Evolutionary conservation across 208 protist species (phyloP).

Genomic region (Acanthamoeba lenticulata): DNA sequence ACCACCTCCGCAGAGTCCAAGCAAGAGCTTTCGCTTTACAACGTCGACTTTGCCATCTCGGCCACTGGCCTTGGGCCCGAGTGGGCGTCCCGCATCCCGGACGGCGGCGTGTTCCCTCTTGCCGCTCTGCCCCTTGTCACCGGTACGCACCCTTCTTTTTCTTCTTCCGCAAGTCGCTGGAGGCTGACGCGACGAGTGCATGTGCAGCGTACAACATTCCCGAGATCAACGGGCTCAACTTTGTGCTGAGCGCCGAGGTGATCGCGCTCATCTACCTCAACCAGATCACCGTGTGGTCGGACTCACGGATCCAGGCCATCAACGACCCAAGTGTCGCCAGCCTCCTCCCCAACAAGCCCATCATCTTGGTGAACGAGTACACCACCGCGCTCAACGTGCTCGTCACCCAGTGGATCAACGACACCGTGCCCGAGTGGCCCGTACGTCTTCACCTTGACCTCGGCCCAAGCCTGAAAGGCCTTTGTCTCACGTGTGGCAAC

Average conservation of each 20-base stretch:
- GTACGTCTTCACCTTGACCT: neutral
- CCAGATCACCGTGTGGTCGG: constrained; percentile 31
- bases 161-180: neutral
- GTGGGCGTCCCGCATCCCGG: neutral
- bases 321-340: neutral
- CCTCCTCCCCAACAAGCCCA: neutral
- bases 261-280: neutral
- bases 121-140: neutral
- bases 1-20: neutral
- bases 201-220: neutral
- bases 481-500: neutral
- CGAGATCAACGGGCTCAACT: neutral
- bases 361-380: neutral
- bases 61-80: neutral
- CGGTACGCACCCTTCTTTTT: neutral
- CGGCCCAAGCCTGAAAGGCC: too few relatives aligned
- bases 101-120: neutral
- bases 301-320: neutral
- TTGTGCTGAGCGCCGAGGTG: neutral
- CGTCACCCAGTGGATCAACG: neutral
- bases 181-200: neutral
- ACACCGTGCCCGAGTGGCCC: neutral
- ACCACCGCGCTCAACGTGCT: neutral
- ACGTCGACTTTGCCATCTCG: constrained; percentile 18
- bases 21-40: neutral